phyloP scores from a whole-genome alignment of 2,329 filamentous ascomycete species.

The Xylariaceae sp. region DNA sequence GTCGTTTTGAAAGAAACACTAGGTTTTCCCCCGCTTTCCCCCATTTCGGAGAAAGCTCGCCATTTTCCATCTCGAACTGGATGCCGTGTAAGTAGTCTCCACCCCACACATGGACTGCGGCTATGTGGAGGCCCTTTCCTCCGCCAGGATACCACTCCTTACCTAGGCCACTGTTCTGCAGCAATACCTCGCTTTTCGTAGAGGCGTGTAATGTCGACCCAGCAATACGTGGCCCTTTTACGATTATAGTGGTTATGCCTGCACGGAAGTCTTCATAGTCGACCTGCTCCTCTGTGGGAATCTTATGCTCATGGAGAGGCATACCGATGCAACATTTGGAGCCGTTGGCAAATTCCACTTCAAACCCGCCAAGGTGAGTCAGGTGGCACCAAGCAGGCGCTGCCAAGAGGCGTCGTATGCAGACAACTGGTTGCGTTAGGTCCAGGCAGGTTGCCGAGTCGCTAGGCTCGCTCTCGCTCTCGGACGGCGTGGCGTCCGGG shows the following conservation, averaged over 20 bases:
- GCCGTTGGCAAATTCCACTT: slow-evolving; percentile 2
- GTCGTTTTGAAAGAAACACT: slow-evolving; percentile 2
- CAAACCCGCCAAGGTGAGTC: slow-evolving; percentile 4
- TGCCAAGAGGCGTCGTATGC: slow-evolving; percentile 6
- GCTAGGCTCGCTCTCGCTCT: not conserved
- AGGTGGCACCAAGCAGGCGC: slow-evolving; percentile 3
- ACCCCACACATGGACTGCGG: slow-evolving; percentile 2
- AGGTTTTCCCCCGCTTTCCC: slow-evolving; percentile 6
- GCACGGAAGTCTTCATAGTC: slow-evolving; percentile 4
- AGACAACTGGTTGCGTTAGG: slow-evolving; percentile 4
- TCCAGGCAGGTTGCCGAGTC: slow-evolving; percentile 4
- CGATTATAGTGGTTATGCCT: slow-evolving; percentile 3
- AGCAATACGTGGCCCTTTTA: slow-evolving; percentile 2
- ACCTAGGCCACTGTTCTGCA: slow-evolving; percentile 5
- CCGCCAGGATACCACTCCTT: slow-evolving; percentile 4
- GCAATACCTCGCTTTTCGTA: slow-evolving; percentile 1
- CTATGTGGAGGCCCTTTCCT: not conserved
- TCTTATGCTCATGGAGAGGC: not conserved
- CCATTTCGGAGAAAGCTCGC: slow-evolving; percentile 5
- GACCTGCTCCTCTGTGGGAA: slow-evolving; percentile 2
- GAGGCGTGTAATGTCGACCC: slow-evolving; percentile 2
- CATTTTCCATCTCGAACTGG: slow-evolving; percentile 11
- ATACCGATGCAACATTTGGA: slow-evolving; percentile 4
- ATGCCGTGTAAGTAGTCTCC: slow-evolving; percentile 4
- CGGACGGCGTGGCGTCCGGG: not conserved